Conservation (phyloP, 306 rosid genomes). For the Fragaria vesca region DNA sequence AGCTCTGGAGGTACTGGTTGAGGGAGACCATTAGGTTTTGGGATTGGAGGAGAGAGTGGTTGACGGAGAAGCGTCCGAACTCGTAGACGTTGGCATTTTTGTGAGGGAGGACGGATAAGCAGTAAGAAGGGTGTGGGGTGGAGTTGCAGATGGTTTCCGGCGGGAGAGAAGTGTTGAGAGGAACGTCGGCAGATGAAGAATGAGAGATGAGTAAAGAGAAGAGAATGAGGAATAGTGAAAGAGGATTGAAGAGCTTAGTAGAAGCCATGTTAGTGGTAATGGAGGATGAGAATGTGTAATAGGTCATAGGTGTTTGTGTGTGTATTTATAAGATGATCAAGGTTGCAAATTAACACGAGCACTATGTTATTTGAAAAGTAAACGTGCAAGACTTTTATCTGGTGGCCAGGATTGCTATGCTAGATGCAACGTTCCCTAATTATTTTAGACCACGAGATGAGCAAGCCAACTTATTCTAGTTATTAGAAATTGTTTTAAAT, state of each 20-base stretch:
- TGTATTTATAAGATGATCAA: background rate
- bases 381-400: background rate
- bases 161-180: slow-evolving; percentile 21
- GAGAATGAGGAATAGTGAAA: background rate
- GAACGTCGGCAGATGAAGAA: slow-evolving; percentile 14
- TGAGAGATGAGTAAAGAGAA: slow-evolving; percentile 11
- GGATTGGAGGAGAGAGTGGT: slow-evolving; percentile 30
- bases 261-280: slow-evolving; percentile 26
- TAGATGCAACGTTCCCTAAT: background rate
- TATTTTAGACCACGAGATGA: background rate
- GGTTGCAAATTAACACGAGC: background rate
- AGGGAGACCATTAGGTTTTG: slow-evolving; percentile 14
- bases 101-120: slow-evolving; percentile 35
- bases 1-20: slow-evolving; percentile 17
- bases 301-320: background rate
- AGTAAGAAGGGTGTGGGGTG: slow-evolving; percentile 38
- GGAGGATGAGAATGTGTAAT: background rate
- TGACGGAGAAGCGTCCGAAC: slow-evolving; percentile 35
- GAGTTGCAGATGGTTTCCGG: slow-evolving; percentile 31
- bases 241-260: slow-evolving; percentile 3
- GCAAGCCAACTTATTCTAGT: too few species aligned
- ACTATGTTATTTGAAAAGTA: background rate
- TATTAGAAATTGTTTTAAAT: too few species aligned
- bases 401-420: background rate
- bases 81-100: slow-evolving; percentile 24